Evolutionary conservation across 177 flowering plant species (phyloP), one percentile per base, ranked within the genome.

Genomic region (Tripterygium wilfordii): DNA sequence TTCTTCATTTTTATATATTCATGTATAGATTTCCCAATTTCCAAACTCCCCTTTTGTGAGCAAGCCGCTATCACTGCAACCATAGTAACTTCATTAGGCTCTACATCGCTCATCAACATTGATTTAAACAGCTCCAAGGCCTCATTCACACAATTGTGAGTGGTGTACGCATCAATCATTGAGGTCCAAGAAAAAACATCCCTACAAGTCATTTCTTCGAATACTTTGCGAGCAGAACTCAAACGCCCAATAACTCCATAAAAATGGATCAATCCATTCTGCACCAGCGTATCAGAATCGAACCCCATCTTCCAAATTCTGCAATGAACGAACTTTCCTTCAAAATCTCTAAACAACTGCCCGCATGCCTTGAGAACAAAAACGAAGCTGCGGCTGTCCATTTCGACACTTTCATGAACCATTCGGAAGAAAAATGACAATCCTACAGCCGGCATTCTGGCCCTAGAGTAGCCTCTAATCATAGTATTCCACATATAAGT

Each of bases 141-240:
- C 55, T 74, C 79, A 31, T 72, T 63, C 5, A 52, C 42, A 40
- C 54, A 51, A 20, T 45, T 51, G 20, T 50, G 55, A 53, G 62
- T 57, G 18, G 71, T 71, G 49, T 67, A 76, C 46, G 81, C 80
- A 61, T 76, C 79, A 47, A 82, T 80, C 77, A 82, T 59, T 8
- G 78, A 65, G 13, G 90, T 83, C 87, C 90, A 83, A 24, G 87
- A 62, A 49, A 80, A 72, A 36, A 78, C 91, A 67, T 80, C 87
- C 49, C 59, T 80, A n/a, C 30, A 51, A 40, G 44, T 24, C 47
- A 62, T 67, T 69, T 64, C 74, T 31, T 72, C 76, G 41, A 85
- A 78, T 71, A 79, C 44, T 18, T 50, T 45, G 10, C 68, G 74
- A 2, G 85, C 87, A 54, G 37, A 22, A 17, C 15, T 28, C 49